Conservation (phyloP, 2,329 filamentous ascomycete genomes). For the Aspergillus eucalypticola region DNA sequence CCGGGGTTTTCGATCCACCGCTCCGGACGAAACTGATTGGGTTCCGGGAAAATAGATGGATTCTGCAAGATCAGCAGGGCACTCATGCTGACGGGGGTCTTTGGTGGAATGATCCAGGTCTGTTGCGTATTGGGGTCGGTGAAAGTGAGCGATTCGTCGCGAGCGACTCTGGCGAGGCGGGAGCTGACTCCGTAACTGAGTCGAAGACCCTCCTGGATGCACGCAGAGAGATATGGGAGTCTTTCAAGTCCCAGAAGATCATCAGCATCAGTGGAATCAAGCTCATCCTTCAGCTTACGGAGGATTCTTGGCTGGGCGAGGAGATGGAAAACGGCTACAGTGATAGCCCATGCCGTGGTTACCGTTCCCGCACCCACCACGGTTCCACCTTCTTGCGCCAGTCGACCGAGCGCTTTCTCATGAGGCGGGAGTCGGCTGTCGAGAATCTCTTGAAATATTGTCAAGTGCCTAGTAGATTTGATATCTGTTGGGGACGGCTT, state of each 20-base stretch:
- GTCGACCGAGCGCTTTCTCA: not conserved
- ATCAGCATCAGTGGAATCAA: not conserved
- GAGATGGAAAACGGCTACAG: not conserved
- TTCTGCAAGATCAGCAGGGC: not conserved
- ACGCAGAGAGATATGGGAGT: not conserved
- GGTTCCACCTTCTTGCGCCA: not conserved
- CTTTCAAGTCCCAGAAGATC: not conserved
- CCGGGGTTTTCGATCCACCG: not conserved
- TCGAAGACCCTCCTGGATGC: not conserved
- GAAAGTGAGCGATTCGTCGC: not conserved
- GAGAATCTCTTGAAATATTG: not conserved
- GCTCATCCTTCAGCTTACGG: not conserved
- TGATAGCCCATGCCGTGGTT: not conserved
- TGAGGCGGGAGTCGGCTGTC: not conserved
- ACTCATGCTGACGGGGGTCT: not conserved
- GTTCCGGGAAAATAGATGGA: not conserved
- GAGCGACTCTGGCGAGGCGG: not conserved
- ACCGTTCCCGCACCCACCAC: not conserved
- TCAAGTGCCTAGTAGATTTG: not conserved
- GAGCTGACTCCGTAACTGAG: not conserved
- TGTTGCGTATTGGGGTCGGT: not conserved
- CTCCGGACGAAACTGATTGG: not conserved
- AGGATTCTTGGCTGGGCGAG: not conserved
- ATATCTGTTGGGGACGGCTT: too few relatives aligned
- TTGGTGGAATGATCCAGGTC: not conserved